Evolutionary conservation across 1,139 yeast genomes (phyloP).

Genomic region (Pichia sp.): DNA sequence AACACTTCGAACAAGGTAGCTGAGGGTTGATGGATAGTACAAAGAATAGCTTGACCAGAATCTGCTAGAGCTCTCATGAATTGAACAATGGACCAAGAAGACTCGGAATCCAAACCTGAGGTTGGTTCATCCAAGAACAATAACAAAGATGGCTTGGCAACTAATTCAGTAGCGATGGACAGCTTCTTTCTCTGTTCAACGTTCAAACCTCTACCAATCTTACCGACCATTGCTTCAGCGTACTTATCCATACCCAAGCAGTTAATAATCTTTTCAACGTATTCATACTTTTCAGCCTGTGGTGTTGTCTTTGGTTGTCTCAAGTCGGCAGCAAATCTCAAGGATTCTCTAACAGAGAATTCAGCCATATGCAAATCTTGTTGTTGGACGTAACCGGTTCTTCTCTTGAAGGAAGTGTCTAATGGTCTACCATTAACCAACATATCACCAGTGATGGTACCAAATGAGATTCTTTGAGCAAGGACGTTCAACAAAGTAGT

Average conservation of each 20-base stretch:
- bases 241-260: slow-evolving; percentile 45
- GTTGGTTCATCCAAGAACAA: slow-evolving; percentile 48
- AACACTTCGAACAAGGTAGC: slow-evolving; percentile 46
- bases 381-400: slow-evolving; percentile 55
- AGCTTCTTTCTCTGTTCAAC: slow-evolving; percentile 58
- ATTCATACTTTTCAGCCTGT: slow-evolving; percentile 40
- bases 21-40: slow-evolving; percentile 56
- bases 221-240: slow-evolving; percentile 54
- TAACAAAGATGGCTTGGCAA: slow-evolving; percentile 43
- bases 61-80: slow-evolving; percentile 37
- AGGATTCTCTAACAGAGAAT: slow-evolving; percentile 46
- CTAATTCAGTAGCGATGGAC: slow-evolving; percentile 51
- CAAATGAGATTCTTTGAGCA: slow-evolving; percentile 47
- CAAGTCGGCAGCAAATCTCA: slow-evolving; percentile 47
- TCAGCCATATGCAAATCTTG: slow-evolving; percentile 49
- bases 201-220: slow-evolving; percentile 45
- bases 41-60: slow-evolving; percentile 48
- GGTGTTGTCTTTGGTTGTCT: slow-evolving; percentile 43
- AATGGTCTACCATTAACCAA: slow-evolving; percentile 44
- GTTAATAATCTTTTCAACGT: slow-evolving; percentile 44
- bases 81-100: slow-evolving; percentile 46
- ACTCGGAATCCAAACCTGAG: slow-evolving; percentile 49
- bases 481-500: slow-evolving; percentile 55
- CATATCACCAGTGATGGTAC: slow-evolving; percentile 49
- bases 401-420: slow-evolving; percentile 38